phyloP scores from a whole-genome alignment of 352 stramenopile genomes.

The Phytopythium chamaehyphon region DNA sequence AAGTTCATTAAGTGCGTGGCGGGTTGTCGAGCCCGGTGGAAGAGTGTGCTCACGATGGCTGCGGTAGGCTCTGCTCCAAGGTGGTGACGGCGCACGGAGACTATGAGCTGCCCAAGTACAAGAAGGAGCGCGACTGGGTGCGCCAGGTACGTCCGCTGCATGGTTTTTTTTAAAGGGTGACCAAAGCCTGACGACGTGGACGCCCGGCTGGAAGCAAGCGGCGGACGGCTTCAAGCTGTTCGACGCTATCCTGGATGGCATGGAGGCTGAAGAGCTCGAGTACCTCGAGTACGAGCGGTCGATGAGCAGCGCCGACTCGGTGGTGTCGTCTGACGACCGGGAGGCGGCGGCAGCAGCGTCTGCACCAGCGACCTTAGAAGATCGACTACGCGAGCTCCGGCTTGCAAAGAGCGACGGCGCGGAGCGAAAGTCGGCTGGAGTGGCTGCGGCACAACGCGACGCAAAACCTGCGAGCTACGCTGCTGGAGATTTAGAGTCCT shows the following conservation, averaged over 20 bases:
- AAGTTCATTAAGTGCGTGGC: constrained; percentile 75
- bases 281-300: constrained; percentile 54
- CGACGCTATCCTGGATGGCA: constrained; percentile 74
- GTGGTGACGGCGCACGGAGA: constrained; percentile 60
- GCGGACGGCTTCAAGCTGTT: constrained; percentile 57
- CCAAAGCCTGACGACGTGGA: background rate
- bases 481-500: background rate
- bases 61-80: constrained; percentile 68
- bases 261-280: constrained; percentile 63
- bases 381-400: constrained; percentile 43
- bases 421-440: constrained; percentile 11
- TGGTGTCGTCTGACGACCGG: constrained; percentile 5
- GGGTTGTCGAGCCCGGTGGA: no score
- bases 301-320: constrained; percentile 21
- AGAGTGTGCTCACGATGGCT: no score
- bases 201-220: constrained; percentile 46
- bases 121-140: constrained; percentile 69
- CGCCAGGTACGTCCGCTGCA: constrained; percentile 30
- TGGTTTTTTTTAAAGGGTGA: background rate
- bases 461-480: background rate
- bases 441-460: background rate
- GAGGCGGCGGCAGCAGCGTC: constrained; percentile 6
- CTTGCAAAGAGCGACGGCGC: constrained; percentile 25
- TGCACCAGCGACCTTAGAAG: constrained; percentile 38
- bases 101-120: constrained; percentile 46